Conservation (phyloP, 441 rosid species). For the Eugenia klotzschiana region DNA sequence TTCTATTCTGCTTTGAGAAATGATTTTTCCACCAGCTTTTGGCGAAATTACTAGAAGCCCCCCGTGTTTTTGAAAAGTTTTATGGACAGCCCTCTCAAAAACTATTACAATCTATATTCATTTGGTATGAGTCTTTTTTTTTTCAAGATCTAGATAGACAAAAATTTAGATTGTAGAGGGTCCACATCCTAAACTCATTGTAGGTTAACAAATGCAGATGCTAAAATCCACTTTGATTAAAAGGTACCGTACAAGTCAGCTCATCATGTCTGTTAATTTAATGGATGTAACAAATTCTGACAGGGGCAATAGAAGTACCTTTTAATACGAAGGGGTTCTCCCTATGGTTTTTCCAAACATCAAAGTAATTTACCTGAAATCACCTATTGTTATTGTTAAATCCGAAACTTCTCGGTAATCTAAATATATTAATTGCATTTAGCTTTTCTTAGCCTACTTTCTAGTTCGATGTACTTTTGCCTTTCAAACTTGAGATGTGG, state of each 20-base stretch:
- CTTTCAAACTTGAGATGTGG: background rate
- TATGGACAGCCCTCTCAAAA: background rate
- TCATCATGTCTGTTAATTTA: background rate
- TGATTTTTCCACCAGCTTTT: background rate
- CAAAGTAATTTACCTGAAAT: background rate
- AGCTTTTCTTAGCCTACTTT: background rate
- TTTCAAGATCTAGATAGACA: background rate
- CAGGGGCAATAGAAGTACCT: background rate
- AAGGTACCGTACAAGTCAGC: background rate
- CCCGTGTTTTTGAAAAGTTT: background rate
- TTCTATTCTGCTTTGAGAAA: background rate
- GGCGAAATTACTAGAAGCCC: background rate
- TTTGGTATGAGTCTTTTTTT: background rate
- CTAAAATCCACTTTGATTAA: background rate
- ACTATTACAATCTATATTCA: no score
- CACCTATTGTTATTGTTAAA: background rate
- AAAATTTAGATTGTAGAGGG: background rate
- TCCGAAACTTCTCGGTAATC: background rate
- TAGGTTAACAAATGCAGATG: background rate
- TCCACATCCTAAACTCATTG: background rate
- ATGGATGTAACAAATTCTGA: background rate
- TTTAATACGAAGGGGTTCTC: background rate
- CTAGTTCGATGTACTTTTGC: background rate
- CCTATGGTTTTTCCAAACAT: background rate
- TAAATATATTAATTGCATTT: background rate